These are phyloP conservation scores for Leccinum boreale DNA, from an alignment of 768 basidiomycete genomes.

Conservation along the genomic window DNA sequence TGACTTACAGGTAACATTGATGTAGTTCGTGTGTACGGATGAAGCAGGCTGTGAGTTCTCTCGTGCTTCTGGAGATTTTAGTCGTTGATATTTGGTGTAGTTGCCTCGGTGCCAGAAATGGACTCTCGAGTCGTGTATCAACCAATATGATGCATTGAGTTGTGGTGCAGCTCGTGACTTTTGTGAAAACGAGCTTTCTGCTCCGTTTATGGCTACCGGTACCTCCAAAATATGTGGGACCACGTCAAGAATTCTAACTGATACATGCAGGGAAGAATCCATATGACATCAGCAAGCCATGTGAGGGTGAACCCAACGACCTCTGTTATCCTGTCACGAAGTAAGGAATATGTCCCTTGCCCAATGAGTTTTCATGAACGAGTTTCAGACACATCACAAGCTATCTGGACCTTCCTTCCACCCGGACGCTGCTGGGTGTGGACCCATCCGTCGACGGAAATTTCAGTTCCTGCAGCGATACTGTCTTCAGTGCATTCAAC, in stretches of 20 bases:
- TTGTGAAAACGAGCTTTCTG: conserved; percentile 48
- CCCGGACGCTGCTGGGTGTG: conserved; percentile 61
- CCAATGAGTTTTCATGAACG: not conserved
- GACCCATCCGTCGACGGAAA: conserved; percentile 42
- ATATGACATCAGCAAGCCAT: conserved; percentile 68
- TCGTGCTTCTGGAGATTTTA: not conserved
- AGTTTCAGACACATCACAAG: conserved; percentile 46
- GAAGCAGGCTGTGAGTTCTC: conserved; percentile 37
- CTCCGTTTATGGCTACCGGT: conserved; percentile 32
- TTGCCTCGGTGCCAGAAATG: conserved; percentile 67
- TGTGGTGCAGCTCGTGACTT: conserved; percentile 68
- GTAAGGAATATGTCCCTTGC: conserved; percentile 20
- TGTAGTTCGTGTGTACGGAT: conserved; percentile 38
- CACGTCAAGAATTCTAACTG: not conserved
- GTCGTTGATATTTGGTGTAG: conserved; percentile 31
- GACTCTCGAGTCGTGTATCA: conserved; percentile 57
- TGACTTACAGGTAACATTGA: not conserved
- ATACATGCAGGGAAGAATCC: conserved; percentile 44
- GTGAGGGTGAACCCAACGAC: conserved; percentile 46
- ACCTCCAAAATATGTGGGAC: conserved; percentile 8
- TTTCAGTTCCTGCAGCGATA: conserved; percentile 38
- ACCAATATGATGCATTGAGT: conserved; percentile 61
- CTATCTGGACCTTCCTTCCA: conserved; percentile 59
- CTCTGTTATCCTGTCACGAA: conserved; percentile 60
- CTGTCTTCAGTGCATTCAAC: conserved; percentile 49